Evolutionary conservation across 768 basidiomycete genomes (phyloP).

Genomic region (Chlorophyllum brunneum): DNA sequence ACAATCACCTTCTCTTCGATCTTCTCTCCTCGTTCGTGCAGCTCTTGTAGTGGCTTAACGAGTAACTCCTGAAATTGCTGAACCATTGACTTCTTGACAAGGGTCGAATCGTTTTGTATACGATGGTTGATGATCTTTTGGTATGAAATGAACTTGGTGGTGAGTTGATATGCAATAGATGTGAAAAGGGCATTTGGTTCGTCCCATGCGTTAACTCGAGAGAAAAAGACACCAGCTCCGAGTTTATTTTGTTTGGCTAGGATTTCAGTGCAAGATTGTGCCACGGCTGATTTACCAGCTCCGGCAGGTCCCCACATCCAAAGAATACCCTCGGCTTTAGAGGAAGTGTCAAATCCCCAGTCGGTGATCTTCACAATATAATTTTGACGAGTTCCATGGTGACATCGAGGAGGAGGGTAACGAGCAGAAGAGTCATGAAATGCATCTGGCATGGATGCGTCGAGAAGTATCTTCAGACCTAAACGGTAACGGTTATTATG

Average conservation of each 20-base stretch:
- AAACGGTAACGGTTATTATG: too few species aligned
- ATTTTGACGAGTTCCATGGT: not conserved
- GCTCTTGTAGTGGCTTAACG: not conserved
- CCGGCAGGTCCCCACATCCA: conserved; percentile 5
- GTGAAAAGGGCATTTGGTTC: not conserved
- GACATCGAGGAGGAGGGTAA: not conserved
- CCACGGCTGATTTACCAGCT: not conserved
- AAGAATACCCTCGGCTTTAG: not conserved
- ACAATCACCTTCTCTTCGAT: not conserved
- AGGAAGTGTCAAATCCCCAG: not conserved
- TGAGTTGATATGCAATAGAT: conserved; percentile 1
- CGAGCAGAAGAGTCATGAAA: not conserved
- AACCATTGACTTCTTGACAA: not conserved
- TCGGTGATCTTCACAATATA: not conserved
- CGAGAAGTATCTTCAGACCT: too few species aligned
- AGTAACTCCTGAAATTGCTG: not conserved
- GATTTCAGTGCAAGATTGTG: not conserved
- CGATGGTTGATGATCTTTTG: not conserved
- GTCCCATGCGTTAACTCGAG: not conserved
- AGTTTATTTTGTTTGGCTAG: not conserved
- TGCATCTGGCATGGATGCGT: not conserved
- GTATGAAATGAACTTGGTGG: not conserved
- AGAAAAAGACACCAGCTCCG: conserved; percentile 6
- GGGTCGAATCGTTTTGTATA: not conserved
- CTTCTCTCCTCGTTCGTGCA: not conserved